Conservation (phyloP, 148 eudicot species). For the Chenopodium quinoa region DNA sequence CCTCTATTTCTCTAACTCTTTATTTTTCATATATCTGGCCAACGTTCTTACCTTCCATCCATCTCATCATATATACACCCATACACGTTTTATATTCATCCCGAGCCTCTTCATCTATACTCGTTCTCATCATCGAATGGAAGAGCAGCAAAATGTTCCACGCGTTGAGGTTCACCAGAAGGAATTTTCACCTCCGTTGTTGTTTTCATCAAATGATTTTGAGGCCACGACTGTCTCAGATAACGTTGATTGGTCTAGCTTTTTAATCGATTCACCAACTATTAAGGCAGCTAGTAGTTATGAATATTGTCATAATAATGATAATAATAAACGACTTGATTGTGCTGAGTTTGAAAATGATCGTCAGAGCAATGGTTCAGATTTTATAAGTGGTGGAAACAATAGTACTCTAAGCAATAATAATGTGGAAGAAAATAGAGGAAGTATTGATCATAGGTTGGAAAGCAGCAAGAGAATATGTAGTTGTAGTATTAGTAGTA, state of each 20-base stretch:
- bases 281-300: conserved; percentile 1
- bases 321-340: background rate
- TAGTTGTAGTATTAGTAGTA: background rate
- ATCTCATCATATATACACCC: background rate
- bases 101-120: background rate
- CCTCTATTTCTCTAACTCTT: background rate
- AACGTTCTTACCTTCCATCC: conserved; percentile 28
- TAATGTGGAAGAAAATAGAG: conserved; percentile 7
- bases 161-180: background rate
- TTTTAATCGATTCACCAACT: conserved; percentile 21
- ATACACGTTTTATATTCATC: background rate
- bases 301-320: background rate
- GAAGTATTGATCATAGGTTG: conserved; percentile 3
- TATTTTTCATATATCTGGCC: conserved; percentile 1
- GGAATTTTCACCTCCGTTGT: background rate
- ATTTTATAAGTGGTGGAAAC: background rate
- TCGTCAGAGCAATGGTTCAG: conserved; percentile 5
- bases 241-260: conserved; percentile 27
- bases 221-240: conserved; percentile 10
- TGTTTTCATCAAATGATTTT: background rate
- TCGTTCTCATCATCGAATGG: background rate
- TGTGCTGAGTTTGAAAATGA: background rate
- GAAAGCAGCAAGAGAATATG: conserved; percentile 8
- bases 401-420: background rate
- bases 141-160: background rate